Evolutionary conservation across 495 filamentous ascomycete species (phyloP), one percentile per base, ranked within the genome.

Genomic region (Penicillium ochrochloron): DNA sequence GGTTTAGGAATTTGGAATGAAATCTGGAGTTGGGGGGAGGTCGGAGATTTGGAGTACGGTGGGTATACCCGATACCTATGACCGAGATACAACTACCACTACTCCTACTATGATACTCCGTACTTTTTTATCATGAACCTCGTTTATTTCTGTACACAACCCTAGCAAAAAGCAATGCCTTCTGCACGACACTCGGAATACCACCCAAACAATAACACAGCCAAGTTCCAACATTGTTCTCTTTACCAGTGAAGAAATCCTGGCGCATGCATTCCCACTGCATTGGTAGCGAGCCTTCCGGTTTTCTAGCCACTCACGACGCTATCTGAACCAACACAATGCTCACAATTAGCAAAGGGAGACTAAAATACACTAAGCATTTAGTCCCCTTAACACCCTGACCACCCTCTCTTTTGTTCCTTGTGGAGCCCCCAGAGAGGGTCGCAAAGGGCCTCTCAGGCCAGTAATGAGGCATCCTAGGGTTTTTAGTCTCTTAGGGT

Each of bases 1-100:
- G 37, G 42, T 58, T 68, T 42, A 50, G 54, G 53, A 61, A 61
- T 65, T 67, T 62, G 59, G 56, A 66, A 59, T 59, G 25, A 9
- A 60, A 52, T 61, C 35, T 61, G 44, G 29, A 48, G 34, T 48
- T 29, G 27, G 42, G 5, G n/a, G 21, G 15, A 12, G 58, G 59
- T 64, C 33, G 59, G 48, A 25, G 48, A 27, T 54, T 56, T 35
- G 25, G 19, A 21, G 58, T 61, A 46, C n/a, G 19, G 42, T 11
- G 37, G 5, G 23, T 21, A 21, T 11, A 46, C 19, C 42, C 42
- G 42, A 46, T n/a, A 46, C 14, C 25, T 27, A 46, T 23, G 19
- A 25, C 44, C 44, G 21, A 23, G 44, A 48, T n/a, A n/a, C n/a
- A n/a, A n/a, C n/a, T n/a, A n/a, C n/a, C n/a, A n/a, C n/a, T n/a